These are phyloP conservation scores for Macrocybe gigantea DNA, from an alignment of 768 basidiomycete genomes.

Conservation along the genomic window DNA sequence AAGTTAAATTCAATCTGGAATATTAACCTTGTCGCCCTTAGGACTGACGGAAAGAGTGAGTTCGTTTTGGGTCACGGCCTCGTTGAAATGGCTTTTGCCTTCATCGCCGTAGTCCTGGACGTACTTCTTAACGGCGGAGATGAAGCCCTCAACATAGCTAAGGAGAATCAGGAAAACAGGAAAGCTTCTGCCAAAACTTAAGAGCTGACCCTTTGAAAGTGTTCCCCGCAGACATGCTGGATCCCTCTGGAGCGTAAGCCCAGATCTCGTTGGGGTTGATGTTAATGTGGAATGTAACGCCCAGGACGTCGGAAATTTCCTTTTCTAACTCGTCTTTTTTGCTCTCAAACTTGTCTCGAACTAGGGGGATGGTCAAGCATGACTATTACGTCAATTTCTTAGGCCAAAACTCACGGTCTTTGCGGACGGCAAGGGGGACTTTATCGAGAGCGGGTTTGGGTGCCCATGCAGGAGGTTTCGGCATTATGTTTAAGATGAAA, in stretches of 20 bases:
- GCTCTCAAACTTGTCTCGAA: slow-evolving; percentile 32
- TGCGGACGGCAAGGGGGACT: slow-evolving; percentile 16
- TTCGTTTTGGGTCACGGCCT: slow-evolving; percentile 26
- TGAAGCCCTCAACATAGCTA: slow-evolving; percentile 33
- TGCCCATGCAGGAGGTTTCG: slow-evolving; percentile 10
- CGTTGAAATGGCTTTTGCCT: slow-evolving; percentile 32
- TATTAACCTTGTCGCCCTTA: slow-evolving; percentile 18
- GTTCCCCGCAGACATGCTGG: slow-evolving; percentile 16
- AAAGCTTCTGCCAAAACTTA: too few species aligned
- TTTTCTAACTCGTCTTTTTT: slow-evolving; percentile 27
- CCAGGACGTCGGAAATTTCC: slow-evolving; percentile 22
- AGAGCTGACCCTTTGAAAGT: slow-evolving; percentile 18
- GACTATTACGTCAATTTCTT: background rate
- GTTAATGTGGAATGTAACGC: slow-evolving; percentile 22
- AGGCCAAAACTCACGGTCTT: slow-evolving; percentile 11
- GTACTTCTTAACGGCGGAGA: slow-evolving; percentile 22
- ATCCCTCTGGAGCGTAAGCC: slow-evolving; percentile 23
- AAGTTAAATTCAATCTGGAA: background rate
- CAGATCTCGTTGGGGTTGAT: slow-evolving; percentile 28
- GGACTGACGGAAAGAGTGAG: slow-evolving; percentile 27
- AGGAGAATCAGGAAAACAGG: background rate
- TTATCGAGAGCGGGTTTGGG: slow-evolving; percentile 16
- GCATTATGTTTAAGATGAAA: slow-evolving; percentile 1
- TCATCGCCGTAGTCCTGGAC: slow-evolving; percentile 25
- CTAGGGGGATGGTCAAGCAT: slow-evolving; percentile 12